Base-by-base conservation (phyloP, 2,329 filamentous ascomycete species). In the Xylaria sp. region DNA sequence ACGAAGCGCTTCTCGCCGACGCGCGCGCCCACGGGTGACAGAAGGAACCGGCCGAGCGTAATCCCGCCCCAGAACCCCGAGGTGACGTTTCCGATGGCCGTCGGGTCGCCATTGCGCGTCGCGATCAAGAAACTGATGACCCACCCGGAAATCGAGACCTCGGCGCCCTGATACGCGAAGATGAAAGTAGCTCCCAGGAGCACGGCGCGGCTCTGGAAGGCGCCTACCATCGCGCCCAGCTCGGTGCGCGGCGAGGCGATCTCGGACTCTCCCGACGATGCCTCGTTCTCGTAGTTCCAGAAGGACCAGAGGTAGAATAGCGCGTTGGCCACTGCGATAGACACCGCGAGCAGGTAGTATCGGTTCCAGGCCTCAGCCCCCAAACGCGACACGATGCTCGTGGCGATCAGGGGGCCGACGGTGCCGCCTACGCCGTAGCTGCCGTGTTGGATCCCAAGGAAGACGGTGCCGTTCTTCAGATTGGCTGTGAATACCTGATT, bases 111-210 rank as follows among this genome's bases (percentile, higher is more conserved):
- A 60, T 87, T 80, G 38, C 92, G 88, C 65, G 87, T 85, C 52
- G 84, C 84, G 75, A 95, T 92, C 40, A 96, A 80, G 78, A 94
- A 96, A 2, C 90, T 92, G 65, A 94, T 92, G 51, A 94, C 89
- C 92, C 92, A 96, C 56, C 92, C 92, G 0, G 89, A 92, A 67
- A 94, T 91, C 14, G 88, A 89, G 15, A 96, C 92, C 76, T 96
- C 92, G 37, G 90, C 89, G 35, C 92, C 92, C 76, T 95, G 91
- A 75, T 96, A 96, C 25, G 88, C 87, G 74, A 96, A 95, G 75
- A 95, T 91, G 79, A 95, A 95, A 9, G 92, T 75, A 0, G 92
- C 89, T 2, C 91, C 91, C 0, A 95, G 82, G 1, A 95, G 76
- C 0, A 93, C 91, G 4, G 88, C 82, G 33, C 85, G 74, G 78